Conservation (phyloP, 257 asterid species). For the Eucommia ulmoides region DNA sequence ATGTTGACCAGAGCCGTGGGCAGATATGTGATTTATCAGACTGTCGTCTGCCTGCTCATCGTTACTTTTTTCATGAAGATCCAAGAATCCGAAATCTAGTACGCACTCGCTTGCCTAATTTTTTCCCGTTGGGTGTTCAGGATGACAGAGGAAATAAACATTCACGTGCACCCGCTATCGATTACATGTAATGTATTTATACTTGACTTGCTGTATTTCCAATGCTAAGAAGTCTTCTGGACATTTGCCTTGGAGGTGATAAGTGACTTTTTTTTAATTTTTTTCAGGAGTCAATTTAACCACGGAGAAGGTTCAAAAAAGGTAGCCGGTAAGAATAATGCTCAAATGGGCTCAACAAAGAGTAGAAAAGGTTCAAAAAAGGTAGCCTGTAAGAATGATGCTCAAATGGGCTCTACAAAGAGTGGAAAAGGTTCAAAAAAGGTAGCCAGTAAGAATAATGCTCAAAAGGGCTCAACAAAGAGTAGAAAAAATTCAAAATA, state of each 20-base stretch:
- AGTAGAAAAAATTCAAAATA: slow-evolving; percentile 31
- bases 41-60: slow-evolving; percentile 44
- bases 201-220: too few species aligned
- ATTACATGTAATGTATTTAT: slow-evolving; percentile 54
- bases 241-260: neutral
- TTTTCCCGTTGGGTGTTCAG: slow-evolving; percentile 59
- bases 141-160: slow-evolving; percentile 31
- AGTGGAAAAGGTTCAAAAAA: slow-evolving; percentile 30
- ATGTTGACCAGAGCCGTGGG: slow-evolving; percentile 12
- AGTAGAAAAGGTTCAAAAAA: slow-evolving; percentile 30
- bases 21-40: slow-evolving; percentile 11
- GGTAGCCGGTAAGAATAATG: slow-evolving; percentile 14
- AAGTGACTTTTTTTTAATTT: slow-evolving; percentile 6
- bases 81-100: slow-evolving; percentile 67
- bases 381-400: slow-evolving; percentile 13
- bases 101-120: slow-evolving; percentile 63
- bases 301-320: slow-evolving; percentile 28
- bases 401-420: slow-evolving; percentile 29
- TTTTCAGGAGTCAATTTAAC: slow-evolving; percentile 66
- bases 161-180: slow-evolving; percentile 37
- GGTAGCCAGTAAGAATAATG: slow-evolving; percentile 14
- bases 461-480: slow-evolving; percentile 29
- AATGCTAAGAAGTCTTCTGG: neutral
- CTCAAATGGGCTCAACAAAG: slow-evolving; percentile 29
- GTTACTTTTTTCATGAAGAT: slow-evolving; percentile 67